These are phyloP conservation scores for Fusarium citri DNA, from an alignment of 2,329 filamentous ascomycete genomes.

Conservation along the genomic window DNA sequence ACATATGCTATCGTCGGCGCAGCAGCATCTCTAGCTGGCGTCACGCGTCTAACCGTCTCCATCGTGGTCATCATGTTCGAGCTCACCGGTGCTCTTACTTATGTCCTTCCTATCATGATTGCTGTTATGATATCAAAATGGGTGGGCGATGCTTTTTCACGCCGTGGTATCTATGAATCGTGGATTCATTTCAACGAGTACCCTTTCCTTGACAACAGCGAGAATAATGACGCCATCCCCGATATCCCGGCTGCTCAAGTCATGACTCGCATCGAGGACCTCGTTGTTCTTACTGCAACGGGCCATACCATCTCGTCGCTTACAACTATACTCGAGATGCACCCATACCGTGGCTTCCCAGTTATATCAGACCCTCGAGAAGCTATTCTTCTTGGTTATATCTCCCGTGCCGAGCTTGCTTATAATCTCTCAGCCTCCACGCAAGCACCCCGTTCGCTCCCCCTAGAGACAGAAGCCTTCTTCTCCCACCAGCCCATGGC, in stretches of 20 bases:
- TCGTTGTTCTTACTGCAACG: slow-evolving; percentile 86
- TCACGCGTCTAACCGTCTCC: slow-evolving; percentile 95
- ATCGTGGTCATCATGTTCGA: slow-evolving; percentile 99
- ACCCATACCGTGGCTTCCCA: slow-evolving; percentile 90
- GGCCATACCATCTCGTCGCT: slow-evolving; percentile 88
- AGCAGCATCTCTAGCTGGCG: slow-evolving; percentile 91
- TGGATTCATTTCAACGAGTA: slow-evolving; percentile 98
- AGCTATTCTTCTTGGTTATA: slow-evolving; percentile 89
- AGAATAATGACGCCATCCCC: slow-evolving; percentile 79
- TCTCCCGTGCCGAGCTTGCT: slow-evolving; percentile 87
- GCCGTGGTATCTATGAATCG: slow-evolving; percentile 93
- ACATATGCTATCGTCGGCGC: slow-evolving; percentile 98
- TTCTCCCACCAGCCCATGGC: slow-evolving; percentile 87
- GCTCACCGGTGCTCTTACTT: slow-evolving; percentile 93
- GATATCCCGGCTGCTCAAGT: slow-evolving; percentile 88
- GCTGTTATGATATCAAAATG: slow-evolving; percentile 98
- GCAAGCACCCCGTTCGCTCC: slow-evolving; percentile 68
- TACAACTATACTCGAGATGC: slow-evolving; percentile 74
- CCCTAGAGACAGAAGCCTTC: slow-evolving; percentile 80
- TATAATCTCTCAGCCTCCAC: slow-evolving; percentile 75
- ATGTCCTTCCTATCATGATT: slow-evolving; percentile 98
- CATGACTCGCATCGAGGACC: slow-evolving; percentile 92
- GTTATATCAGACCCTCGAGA: slow-evolving; percentile 83
- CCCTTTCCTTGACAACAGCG: slow-evolving; percentile 90
- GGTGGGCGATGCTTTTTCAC: slow-evolving; percentile 95